Conservation (phyloP, 768 basidiomycete species). For the Lepiota subincarnata region DNA sequence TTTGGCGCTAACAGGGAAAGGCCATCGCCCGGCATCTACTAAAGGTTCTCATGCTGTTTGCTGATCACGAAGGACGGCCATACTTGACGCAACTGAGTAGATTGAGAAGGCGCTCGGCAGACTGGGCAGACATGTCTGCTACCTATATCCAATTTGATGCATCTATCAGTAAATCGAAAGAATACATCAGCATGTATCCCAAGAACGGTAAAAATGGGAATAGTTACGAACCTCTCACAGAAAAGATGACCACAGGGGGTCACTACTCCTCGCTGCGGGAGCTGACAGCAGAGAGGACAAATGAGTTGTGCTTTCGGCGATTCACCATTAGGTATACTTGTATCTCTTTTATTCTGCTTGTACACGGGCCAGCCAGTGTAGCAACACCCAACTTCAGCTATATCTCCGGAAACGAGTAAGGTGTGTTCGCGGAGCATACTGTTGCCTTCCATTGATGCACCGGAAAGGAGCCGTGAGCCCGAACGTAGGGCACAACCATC, state of each 20-base stretch:
- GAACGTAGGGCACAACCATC: conserved; percentile 39
- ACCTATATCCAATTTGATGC: conserved; percentile 15
- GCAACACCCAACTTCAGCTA: conserved; percentile 33
- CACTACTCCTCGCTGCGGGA: conserved; percentile 27
- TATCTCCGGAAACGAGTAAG: conserved; percentile 42
- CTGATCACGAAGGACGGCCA: conserved; percentile 18
- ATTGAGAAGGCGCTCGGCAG: conserved; percentile 18
- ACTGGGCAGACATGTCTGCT: conserved; percentile 21
- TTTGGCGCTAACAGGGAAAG: no score
- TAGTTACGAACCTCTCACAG: conserved; percentile 18
- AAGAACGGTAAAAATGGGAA: neutral
- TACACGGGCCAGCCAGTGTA: conserved; percentile 42
- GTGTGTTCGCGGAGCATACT: conserved; percentile 48
- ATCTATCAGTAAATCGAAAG: conserved; percentile 12
- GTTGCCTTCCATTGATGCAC: conserved; percentile 46
- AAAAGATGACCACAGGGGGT: conserved; percentile 30
- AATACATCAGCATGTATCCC: neutral
- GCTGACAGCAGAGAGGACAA: conserved; percentile 27
- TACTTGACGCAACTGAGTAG: conserved; percentile 16
- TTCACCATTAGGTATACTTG: neutral
- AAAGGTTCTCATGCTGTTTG: neutral
- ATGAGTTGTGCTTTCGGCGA: conserved; percentile 19
- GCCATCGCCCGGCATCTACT: no score
- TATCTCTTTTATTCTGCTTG: neutral
- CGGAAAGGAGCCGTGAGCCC: conserved; percentile 43